A percentile compares a stretch with the other conserved stretches of the same genome.
Conservation (phyloP, 1,139 yeast species). For the Saccharomyces pastorianus region DNA sequence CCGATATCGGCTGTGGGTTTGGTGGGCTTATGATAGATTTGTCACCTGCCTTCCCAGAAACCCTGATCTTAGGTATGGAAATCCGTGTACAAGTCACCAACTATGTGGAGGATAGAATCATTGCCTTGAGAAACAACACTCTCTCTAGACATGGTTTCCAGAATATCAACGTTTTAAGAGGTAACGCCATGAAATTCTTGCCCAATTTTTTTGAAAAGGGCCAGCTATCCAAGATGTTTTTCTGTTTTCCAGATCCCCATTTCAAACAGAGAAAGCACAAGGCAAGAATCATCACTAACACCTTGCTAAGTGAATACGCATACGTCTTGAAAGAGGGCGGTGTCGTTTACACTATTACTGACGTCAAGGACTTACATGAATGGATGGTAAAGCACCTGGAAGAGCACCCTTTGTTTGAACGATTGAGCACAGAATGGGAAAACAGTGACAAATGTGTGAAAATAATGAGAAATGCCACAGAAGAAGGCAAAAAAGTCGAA, state of each 20-base stretch:
- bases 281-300: slow-evolving; percentile 88
- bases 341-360: slow-evolving; percentile 86
- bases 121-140: slow-evolving; percentile 58
- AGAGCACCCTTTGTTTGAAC: slow-evolving; percentile 82
- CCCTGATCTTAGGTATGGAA: slow-evolving; percentile 85
- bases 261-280: slow-evolving; percentile 95
- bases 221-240: slow-evolving; percentile 82
- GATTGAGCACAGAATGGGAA: slow-evolving; percentile 77
- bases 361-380: slow-evolving; percentile 82
- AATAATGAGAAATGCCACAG: slow-evolving; percentile 85
- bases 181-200: slow-evolving; percentile 93
- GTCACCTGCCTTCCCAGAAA: slow-evolving; percentile 67
- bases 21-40: slow-evolving; percentile 84
- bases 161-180: slow-evolving; percentile 84
- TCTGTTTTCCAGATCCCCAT: slow-evolving; percentile 99
- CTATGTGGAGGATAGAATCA: slow-evolving; percentile 89
- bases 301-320: slow-evolving; percentile 85
- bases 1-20: slow-evolving; percentile 96
- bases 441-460: slow-evolving; percentile 67
- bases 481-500: slow-evolving; percentile 93
- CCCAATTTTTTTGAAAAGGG: slow-evolving; percentile 85
- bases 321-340: slow-evolving; percentile 85
- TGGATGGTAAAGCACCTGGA: slow-evolving; percentile 96
- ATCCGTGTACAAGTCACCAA: slow-evolving; percentile 96
- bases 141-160: slow-evolving; percentile 42